Conservation (phyloP, 345 rosid genomes). For the Combretum micranthum region DNA sequence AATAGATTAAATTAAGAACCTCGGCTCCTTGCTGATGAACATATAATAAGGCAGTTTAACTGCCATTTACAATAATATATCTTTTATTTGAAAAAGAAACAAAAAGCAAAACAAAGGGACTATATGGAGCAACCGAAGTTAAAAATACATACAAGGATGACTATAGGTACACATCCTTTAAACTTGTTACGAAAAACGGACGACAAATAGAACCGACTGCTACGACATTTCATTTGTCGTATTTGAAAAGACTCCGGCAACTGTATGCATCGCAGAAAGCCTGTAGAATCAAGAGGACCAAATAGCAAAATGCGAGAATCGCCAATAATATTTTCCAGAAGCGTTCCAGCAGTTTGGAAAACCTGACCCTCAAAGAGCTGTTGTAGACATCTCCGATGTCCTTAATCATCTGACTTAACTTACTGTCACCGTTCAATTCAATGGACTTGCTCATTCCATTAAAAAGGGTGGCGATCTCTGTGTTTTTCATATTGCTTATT, state of each 20-base stretch:
- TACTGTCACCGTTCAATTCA: constrained; percentile 53
- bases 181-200: too few species aligned
- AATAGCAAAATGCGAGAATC: constrained; percentile 52
- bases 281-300: constrained; percentile 41
- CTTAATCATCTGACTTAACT: constrained; percentile 59
- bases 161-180: too few species aligned
- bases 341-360: constrained; percentile 26
- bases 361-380: constrained; percentile 49
- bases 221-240: background rate
- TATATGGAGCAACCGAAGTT: too few species aligned
- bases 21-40: too few species aligned
- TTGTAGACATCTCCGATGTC: constrained; percentile 61
- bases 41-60: too few species aligned
- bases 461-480: constrained; percentile 65
- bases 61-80: too few species aligned
- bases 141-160: too few species aligned
- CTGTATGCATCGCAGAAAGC: constrained; percentile 35
- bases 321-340: constrained; percentile 56
- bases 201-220: too few species aligned
- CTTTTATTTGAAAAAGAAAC: too few species aligned
- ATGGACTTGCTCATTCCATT: constrained; percentile 77
- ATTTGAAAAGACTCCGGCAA: background rate
- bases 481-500: constrained; percentile 49
- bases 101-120: too few species aligned
- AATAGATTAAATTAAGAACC: too few species aligned